Evolutionary conservation across 2,329 filamentous ascomycete genomes (phyloP).

Genomic region (Geoglossum cookeanum): DNA sequence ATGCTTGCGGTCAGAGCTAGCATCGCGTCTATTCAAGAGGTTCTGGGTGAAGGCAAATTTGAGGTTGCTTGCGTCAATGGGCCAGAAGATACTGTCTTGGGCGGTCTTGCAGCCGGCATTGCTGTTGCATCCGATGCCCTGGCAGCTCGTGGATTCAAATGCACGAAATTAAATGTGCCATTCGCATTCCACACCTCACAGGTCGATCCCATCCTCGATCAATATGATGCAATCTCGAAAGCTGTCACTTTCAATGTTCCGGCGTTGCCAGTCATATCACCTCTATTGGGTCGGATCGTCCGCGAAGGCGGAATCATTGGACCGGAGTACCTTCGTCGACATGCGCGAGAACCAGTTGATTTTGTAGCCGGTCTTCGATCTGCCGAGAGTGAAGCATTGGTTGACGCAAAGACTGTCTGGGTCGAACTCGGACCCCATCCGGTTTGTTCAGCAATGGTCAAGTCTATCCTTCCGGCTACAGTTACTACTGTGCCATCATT

Average conservation of each 20-base stretch:
- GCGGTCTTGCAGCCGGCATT: constrained; percentile 20
- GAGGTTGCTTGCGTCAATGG: constrained; percentile 24
- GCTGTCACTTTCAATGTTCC: constrained; percentile 22
- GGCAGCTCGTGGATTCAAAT: constrained; percentile 20
- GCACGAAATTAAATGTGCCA: constrained; percentile 24
- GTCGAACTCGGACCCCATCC: constrained; percentile 30
- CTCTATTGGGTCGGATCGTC: constrained; percentile 25
- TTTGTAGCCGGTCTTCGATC: constrained; percentile 11
- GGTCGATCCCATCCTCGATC: constrained; percentile 26
- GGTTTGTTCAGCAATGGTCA: constrained; percentile 26
- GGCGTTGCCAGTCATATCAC: constrained; percentile 25
- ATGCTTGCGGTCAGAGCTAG: constrained; percentile 26
- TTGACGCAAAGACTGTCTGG: constrained; percentile 20
- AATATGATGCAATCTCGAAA: constrained; percentile 20
- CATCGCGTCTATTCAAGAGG: constrained; percentile 17
- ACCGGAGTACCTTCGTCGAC: constrained; percentile 22
- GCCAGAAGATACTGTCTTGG: constrained; percentile 25
- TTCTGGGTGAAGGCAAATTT: constrained; percentile 13
- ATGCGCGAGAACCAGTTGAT: constrained; percentile 26
- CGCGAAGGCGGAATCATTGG: constrained; percentile 19
- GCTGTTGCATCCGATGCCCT: constrained; percentile 20
- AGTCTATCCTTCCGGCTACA: constrained; percentile 16
- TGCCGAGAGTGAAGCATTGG: constrained; percentile 16
- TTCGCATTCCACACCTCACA: constrained; percentile 29
- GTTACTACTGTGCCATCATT: constrained; percentile 21